Percentiles rank a stretch among this genome's conserved stretches.
phyloP scores from a whole-genome alignment of 2,329 filamentous ascomycete genomes.

The Dactylellina sp. region DNA sequence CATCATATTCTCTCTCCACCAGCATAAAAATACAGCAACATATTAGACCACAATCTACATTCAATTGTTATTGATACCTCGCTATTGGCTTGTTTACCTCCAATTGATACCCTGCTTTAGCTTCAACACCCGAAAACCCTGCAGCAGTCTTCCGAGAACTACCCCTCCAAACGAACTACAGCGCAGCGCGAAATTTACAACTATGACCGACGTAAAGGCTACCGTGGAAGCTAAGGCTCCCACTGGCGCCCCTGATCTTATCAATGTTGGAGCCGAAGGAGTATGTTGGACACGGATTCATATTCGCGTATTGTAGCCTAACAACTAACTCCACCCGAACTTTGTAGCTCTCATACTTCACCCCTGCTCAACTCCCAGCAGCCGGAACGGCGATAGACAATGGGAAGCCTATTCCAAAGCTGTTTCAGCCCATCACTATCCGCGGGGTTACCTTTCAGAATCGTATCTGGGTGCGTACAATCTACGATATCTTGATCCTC shows the following conservation, averaged over 20 bases:
- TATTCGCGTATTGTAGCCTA: conserved; percentile 15
- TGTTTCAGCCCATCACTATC: conserved; percentile 65
- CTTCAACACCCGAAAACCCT: not conserved
- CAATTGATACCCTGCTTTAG: not conserved
- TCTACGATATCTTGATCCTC: conserved; percentile 42
- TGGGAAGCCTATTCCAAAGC: conserved; percentile 68
- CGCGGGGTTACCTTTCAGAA: conserved; percentile 73
- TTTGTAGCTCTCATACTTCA: conserved; percentile 66
- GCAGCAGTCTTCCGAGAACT: not conserved
- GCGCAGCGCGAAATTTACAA: conserved; percentile 14
- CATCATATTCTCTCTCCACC: conserved; percentile 3
- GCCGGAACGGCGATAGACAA: conserved; percentile 66
- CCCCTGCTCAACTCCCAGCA: conserved; percentile 66
- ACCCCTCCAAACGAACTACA: conserved; percentile 24
- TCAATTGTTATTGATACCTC: no score
- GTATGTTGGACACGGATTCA: conserved; percentile 17
- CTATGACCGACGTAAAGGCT: conserved; percentile 22
- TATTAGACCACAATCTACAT: no score
- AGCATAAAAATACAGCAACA: no score
- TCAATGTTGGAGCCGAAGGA: conserved; percentile 38
- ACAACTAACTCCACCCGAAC: not conserved
- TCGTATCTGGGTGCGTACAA: conserved; percentile 69
- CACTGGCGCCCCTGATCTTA: conserved; percentile 27
- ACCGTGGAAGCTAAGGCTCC: conserved; percentile 17
- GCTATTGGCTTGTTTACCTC: no score